Evolutionary conservation across 108 stramenopile species (phyloP).

Genomic region (Seminavis robusta): DNA sequence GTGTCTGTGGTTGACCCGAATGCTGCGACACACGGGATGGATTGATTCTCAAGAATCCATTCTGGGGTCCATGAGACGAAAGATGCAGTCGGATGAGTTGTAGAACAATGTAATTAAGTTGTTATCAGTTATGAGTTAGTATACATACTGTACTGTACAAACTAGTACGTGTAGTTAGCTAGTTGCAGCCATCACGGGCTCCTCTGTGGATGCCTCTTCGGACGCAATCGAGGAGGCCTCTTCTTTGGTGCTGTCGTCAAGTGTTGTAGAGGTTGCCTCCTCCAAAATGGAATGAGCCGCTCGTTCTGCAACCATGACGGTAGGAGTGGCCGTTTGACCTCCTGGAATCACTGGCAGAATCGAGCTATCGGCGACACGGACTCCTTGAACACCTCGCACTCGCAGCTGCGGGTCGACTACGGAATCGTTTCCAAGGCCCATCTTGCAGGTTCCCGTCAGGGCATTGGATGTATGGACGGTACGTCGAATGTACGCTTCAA

Average conservation of each 20-base stretch:
- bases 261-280: background rate
- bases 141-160: no score
- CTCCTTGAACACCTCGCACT: slow-evolving; percentile 32
- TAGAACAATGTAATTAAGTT: no score
- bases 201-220: background rate
- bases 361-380: slow-evolving; percentile 39
- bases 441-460: slow-evolving; percentile 40
- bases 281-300: slow-evolving; percentile 26
- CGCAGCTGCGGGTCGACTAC: slow-evolving; percentile 31
- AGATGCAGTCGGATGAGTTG: no score
- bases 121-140: no score
- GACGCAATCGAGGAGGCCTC: background rate
- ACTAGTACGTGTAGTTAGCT: no score
- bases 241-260: background rate
- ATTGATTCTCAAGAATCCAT: no score
- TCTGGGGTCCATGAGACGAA: no score
- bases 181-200: no score
- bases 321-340: slow-evolving; percentile 42
- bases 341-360: slow-evolving; percentile 33
- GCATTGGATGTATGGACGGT: slow-evolving; percentile 39
- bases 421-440: slow-evolving; percentile 27
- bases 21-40: no score
- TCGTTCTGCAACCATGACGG: slow-evolving; percentile 44
- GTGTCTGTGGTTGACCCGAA: no score
- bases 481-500: slow-evolving; percentile 37